These are phyloP conservation scores for Kodamaea laetipori DNA, from an alignment of 805 yeast genomes.

Conservation along the genomic window DNA sequence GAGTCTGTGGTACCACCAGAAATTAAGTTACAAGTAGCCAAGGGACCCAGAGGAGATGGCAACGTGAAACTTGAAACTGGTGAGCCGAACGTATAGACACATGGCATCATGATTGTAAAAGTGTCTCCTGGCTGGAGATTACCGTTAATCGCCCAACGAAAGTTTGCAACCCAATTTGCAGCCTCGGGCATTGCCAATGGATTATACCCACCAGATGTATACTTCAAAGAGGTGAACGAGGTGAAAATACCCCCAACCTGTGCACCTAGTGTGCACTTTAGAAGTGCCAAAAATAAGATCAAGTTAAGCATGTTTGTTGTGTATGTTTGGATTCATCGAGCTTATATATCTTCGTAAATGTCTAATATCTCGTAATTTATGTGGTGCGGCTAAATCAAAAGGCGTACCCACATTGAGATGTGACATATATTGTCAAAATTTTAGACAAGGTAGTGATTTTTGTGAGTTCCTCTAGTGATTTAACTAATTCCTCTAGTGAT, in stretches of 20 bases:
- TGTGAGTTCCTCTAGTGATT: too few relatives aligned
- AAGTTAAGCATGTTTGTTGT: too few relatives aligned
- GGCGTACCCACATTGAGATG: too few relatives aligned
- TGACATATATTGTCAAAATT: too few relatives aligned
- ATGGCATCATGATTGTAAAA: conserved; percentile 16
- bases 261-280: conserved; percentile 3
- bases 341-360: too few relatives aligned
- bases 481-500: too few relatives aligned
- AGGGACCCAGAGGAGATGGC: conserved; percentile 1
- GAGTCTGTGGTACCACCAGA: conserved; percentile 4
- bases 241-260: conserved; percentile 22
- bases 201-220: conserved; percentile 10
- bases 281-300: too few relatives aligned
- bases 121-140: conserved; percentile 16
- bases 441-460: too few relatives aligned
- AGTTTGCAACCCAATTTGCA: conserved; percentile 8
- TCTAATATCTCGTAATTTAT: too few relatives aligned
- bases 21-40: conserved; percentile 11
- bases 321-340: too few relatives aligned
- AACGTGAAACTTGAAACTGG: conserved; percentile 13
- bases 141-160: conserved; percentile 10
- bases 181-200: background rate
- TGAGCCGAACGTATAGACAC: conserved; percentile 16
- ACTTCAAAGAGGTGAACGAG: conserved; percentile 15
- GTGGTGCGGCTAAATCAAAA: too few relatives aligned